Evolutionary conservation across 176 grass and related monocot genomes (phyloP), one percentile per base, ranked within the genome.

Genomic region (Carex scoparia): DNA sequence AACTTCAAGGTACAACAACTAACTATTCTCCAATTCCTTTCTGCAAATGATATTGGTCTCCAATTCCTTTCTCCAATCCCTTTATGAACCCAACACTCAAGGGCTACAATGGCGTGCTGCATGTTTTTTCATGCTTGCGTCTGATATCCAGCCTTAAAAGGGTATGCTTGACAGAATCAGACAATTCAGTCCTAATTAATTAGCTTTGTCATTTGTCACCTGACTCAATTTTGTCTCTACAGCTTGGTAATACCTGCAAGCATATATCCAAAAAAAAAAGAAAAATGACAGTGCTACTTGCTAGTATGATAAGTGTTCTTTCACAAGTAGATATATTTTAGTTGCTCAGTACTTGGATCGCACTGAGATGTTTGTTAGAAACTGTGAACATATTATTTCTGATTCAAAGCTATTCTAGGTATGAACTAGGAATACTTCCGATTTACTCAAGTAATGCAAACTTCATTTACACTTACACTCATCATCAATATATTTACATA

Each of bases 1-100:
- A 86, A 89, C 27, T 2, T 69, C 53, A 79, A 79, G 74, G 74
- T 79, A 28, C 46, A 78, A 32, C 27, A 30, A 33, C 7, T 58
- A 11, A 7, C 1, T 32, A 35, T 58, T 57, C 53, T 79, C 1
- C 3, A 14, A 76, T 5, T 76, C 23, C 49, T 49, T 54, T 55
- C 7, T 30, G 23, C 42, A 19, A 54, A 31, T 76, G 4, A 32
- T 37, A 35, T 35, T 3, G 33, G 33, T 57, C 53, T 79, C 1
- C 9, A 14, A 76, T 5, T 76, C 23, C 49, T 49, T 54, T 55
- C 7, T 30, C 10, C 42, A 19, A 54, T 37, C 33, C 33, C 33
- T 35, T 35, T 35, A 35, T 68, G 40, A 11, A 73, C 69, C 8
- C 7, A 10, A 27, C 40, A 48, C 1, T 73, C 33, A 23, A 19